Conservation (phyloP, 2,329 filamentous ascomycete species). For the Trichoderma sp. region DNA sequence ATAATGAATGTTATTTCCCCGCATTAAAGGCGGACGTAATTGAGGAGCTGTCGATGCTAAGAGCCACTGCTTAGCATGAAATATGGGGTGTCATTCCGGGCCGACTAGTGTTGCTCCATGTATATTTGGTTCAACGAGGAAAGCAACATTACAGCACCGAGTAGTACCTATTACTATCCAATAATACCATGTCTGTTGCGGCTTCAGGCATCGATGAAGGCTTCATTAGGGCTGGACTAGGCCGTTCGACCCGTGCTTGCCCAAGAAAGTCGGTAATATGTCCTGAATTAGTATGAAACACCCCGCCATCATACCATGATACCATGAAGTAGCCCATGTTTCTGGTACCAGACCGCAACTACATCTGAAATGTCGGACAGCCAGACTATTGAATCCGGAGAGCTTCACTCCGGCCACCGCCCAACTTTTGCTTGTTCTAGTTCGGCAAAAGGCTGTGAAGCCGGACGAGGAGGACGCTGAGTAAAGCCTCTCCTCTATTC, state of each 20-base stretch:
- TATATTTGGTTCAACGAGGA: not conserved
- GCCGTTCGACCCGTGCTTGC: not conserved
- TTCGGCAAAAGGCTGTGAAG: not conserved
- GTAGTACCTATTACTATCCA: too few relatives aligned
- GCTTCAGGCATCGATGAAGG: not conserved
- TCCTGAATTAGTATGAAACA: not conserved
- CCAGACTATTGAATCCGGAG: not conserved
- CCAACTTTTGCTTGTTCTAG: not conserved
- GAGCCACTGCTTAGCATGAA: not conserved
- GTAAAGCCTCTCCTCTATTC: too few relatives aligned
- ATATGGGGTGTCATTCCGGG: constrained; percentile 1
- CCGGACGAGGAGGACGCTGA: not conserved
- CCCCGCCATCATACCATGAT: not conserved
- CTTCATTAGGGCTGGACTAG: not conserved
- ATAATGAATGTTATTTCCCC: not conserved
- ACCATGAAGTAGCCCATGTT: not conserved
- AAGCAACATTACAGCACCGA: too few relatives aligned
- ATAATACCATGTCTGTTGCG: not conserved
- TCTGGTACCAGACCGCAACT: not conserved
- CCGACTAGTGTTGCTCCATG: not conserved
- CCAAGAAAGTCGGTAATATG: not conserved
- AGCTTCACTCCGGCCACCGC: not conserved
- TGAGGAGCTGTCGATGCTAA: not conserved
- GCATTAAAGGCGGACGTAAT: not conserved
- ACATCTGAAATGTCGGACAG: not conserved